Conservation (phyloP, 768 basidiomycete genomes). For the Serendipita indica region DNA sequence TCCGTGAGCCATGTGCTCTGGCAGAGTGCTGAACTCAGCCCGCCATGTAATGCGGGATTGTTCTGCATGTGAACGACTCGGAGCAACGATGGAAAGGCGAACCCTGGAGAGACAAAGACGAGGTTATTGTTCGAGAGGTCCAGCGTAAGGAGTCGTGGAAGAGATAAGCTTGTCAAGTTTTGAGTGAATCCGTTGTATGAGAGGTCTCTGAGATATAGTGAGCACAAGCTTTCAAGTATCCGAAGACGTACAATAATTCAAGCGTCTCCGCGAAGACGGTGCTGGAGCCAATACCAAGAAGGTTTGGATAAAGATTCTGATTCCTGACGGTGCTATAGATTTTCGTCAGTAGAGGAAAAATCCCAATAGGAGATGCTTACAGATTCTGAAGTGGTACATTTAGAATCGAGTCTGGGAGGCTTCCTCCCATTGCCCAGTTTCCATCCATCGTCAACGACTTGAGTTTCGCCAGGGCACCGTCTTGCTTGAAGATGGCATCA, state of each 20-base stretch:
- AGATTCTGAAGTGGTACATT: conserved; percentile 25
- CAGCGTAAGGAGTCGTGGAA: conserved; percentile 26
- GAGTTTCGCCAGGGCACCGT: conserved; percentile 19
- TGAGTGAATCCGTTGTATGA: conserved; percentile 28
- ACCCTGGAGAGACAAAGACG: conserved; percentile 22
- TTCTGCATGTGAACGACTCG: conserved; percentile 25
- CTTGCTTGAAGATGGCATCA: conserved; percentile 18
- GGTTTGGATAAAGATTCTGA: conserved; percentile 24
- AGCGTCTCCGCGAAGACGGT: conserved; percentile 23
- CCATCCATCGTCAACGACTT: conserved; percentile 27
- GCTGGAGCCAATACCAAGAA: conserved; percentile 23
- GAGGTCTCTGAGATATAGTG: conserved; percentile 21
- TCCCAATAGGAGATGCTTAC: conserved; percentile 20
- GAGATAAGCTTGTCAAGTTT: conserved; percentile 23
- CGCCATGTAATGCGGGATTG: conserved; percentile 26
- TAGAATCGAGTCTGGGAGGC: conserved; percentile 26
- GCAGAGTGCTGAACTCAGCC: conserved; percentile 21
- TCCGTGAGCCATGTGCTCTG: conserved; percentile 18
- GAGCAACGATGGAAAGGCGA: conserved; percentile 24
- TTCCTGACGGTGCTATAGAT: conserved; percentile 25
- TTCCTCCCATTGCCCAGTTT: conserved; percentile 28
- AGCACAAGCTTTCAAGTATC: background rate
- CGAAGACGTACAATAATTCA: conserved; percentile 22
- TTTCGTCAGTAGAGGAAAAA: background rate
- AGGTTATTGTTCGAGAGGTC: conserved; percentile 29